Percentiles rank a stretch among this genome's conserved stretches.
Evolutionary conservation across 441 rosid genomes (phyloP).

Genomic region (Pelargonium australe): DNA sequence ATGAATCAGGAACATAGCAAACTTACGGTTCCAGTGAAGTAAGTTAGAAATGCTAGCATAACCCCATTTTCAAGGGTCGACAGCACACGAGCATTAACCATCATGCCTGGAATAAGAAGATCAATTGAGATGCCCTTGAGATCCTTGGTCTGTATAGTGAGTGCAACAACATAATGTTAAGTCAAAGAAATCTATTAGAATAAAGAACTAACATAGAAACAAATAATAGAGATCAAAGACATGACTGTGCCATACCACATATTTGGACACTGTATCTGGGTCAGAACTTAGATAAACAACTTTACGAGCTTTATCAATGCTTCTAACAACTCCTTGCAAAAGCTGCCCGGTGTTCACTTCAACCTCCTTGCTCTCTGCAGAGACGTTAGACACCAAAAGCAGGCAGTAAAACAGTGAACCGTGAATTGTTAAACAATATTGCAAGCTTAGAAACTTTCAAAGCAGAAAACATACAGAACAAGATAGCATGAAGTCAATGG

Average conservation of each 20-base stretch:
- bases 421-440: background rate
- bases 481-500: background rate
- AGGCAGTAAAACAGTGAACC: background rate
- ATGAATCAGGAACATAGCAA: conserved; percentile 17
- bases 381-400: conserved; percentile 13
- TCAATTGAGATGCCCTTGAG: conserved; percentile 85
- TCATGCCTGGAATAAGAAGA: conserved; percentile 93
- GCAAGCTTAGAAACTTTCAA: conserved; percentile 4
- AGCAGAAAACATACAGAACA: background rate
- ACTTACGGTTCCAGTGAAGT: conserved; percentile 95
- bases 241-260: conserved; percentile 49
- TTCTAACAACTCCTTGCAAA: conserved; percentile 72
- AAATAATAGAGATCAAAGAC: conserved; percentile 6
- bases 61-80: conserved; percentile 92
- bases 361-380: conserved; percentile 36
- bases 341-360: conserved; percentile 57
- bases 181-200: background rate
- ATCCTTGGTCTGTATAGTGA: conserved; percentile 66
- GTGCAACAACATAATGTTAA: conserved; percentile 14
- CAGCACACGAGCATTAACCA: conserved; percentile 82
- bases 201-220: conserved; percentile 5
- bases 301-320: conserved; percentile 68
- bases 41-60: conserved; percentile 78
- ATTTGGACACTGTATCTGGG: conserved; percentile 63
- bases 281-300: conserved; percentile 66